Percentiles rank a stretch among this genome's conserved stretches.
These are phyloP conservation scores for Backusella westeae DNA, from an alignment of 192 early-diverging fungal species.

Conservation along the genomic window DNA sequence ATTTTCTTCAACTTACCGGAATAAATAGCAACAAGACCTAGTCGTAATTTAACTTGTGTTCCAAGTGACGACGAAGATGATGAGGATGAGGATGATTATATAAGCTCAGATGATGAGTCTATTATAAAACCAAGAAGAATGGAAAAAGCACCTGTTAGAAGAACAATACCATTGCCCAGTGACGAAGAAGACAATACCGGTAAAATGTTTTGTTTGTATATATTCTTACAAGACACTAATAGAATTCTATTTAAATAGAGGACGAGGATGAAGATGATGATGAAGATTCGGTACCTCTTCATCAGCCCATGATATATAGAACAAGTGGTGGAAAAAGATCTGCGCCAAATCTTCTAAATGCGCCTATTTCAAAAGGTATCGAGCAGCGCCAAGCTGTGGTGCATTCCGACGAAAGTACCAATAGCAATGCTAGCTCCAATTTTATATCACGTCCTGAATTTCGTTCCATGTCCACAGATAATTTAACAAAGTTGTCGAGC, in stretches of 20 bases:
- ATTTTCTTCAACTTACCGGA: not conserved
- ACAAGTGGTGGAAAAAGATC: not conserved
- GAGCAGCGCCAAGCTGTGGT: not conserved
- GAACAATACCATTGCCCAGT: constrained; percentile 17
- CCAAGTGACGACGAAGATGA: constrained; percentile 24
- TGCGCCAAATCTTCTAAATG: not conserved
- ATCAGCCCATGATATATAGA: not conserved
- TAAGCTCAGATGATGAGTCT: constrained; percentile 14
- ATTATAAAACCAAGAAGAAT: constrained; percentile 1
- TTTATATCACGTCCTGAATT: not conserved
- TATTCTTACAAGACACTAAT: not conserved
- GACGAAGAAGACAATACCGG: constrained; percentile 28
- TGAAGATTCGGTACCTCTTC: not conserved
- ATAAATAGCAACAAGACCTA: not conserved
- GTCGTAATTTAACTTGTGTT: constrained; percentile 14
- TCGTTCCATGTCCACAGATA: not conserved
- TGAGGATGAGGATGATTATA: not conserved
- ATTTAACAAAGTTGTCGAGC: not conserved
- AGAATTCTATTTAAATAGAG: not conserved
- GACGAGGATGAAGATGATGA: not conserved
- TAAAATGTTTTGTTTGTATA: not conserved
- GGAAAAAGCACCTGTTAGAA: not conserved
- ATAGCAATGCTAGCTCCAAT: constrained; percentile 2
- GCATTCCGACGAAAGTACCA: constrained; percentile 18
- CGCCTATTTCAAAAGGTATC: not conserved